Base-by-base conservation (phyloP, 805 yeast species). In the Saccharomycopsis sp. region DNA sequence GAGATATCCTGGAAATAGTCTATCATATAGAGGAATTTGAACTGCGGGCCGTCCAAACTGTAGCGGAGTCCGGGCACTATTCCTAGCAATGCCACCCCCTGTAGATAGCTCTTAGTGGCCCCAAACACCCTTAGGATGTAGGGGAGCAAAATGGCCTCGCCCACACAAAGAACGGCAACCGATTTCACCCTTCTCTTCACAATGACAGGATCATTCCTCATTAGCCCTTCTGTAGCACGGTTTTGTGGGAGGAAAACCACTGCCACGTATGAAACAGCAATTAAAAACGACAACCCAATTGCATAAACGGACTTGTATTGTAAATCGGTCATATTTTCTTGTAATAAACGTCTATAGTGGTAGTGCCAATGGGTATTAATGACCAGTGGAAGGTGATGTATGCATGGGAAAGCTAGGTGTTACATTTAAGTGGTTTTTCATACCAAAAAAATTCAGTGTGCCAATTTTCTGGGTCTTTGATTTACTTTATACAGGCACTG, bases 261-360 rank as follows among this genome's bases (percentile, higher is more conserved):
- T 2, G 69, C 64, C 15, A 83, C 86, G 65, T 82, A 83, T 2
- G 76, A 70, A 12, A 71, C 57, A 1, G 86, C 77, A 2, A 80
- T 66, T 0, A 67, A 50, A 0, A 72, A 35, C 0, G 78, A 68
- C 3, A 73, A 64, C 3, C 19, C 12, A 5, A 17, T 17, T 44
- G 49, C 49, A 44, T 8, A 44, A 0, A 58, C n/a, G 8, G 66
- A 53, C 12, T 5, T 12, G 12, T 29, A 29, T 12, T 29, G 38
- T 12, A 7, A 7, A 29, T 12, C 38, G 12, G 38, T 29, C 38
- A 29, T 29, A n/a, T n/a, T n/a, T n/a, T n/a, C n/a, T n/a, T n/a
- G n/a, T n/a, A n/a, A n/a, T n/a, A n/a, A n/a, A n/a, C n/a, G n/a
- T n/a, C n/a, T n/a, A n/a, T n/a, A n/a, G n/a, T n/a, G n/a, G n/a